Base-by-base conservation (phyloP, 2,329 filamentous ascomycete species). In the Talaromyces atroroseus region DNA sequence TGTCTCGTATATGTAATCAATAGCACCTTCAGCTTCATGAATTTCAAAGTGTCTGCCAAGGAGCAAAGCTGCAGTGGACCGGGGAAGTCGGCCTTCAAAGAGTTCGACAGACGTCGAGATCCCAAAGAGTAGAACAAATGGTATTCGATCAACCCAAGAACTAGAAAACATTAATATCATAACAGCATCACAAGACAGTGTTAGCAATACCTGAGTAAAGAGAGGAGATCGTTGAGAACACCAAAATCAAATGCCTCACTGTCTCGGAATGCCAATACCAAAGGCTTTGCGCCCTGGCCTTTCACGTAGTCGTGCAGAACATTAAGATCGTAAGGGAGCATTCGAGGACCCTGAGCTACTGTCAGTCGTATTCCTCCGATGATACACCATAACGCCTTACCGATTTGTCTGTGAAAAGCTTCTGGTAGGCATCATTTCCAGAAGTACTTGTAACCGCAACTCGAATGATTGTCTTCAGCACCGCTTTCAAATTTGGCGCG, bases 61-160 rank as follows among this genome's bases (percentile, higher is more conserved):
- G 3, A 86, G 71, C 49, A 78, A 73, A 49, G 77, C 74, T 38
- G 82, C 72, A 16, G 78, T 78, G 16, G 74, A 76, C 47, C 78
- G 76, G 11, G 82, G 77, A 3, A 87, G 68, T 49, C 82, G 76
- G 45, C 79, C 77, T 64, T 86, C 82, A 54, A 87, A 82, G 18
- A 82, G 77, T 49, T 84, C 82, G 11, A 83, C 75, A 2, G 83
- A 84, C 0, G 83, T 86, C n/a, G 82, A 82, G 49, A 86, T 78
- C 14, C 81, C 82, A 54, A 86, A 79, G 2, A 86, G 67, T 2
- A 84, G 69, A 2, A 82, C 76, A 57, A 86, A 81, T 0, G 82
- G 82, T 52, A 86, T 80, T 26, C 83, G 80, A 63, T 84, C 80
- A 47, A 77, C 71, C 83, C 83, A 86, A 18, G 78, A 81, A 59